These are phyloP conservation scores for Pelargonium citronellum DNA, from an alignment of 441 rosid species.

Conservation along the genomic window DNA sequence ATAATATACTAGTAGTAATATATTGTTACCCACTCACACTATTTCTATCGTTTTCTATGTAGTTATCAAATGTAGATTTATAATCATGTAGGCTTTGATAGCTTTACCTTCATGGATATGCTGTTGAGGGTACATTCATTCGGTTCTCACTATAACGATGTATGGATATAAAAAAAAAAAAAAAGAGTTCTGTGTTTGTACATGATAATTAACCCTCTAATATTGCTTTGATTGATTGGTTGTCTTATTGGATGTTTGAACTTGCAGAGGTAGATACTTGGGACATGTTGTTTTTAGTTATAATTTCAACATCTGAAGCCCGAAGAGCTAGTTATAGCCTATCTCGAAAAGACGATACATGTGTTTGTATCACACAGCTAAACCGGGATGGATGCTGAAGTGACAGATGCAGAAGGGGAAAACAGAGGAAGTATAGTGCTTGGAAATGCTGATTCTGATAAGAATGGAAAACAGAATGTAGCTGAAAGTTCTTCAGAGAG, in stretches of 20 bases:
- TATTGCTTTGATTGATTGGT: too few relatives aligned
- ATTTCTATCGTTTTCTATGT: too few relatives aligned
- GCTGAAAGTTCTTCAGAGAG: conserved; percentile 24
- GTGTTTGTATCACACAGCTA: conserved; percentile 12
- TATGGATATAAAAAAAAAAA: too few relatives aligned
- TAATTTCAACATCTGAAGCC: conserved; percentile 1
- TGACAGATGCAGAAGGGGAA: conserved; percentile 27
- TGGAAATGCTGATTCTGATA: conserved; percentile 18
- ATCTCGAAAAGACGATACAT: not conserved
- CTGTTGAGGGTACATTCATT: too few relatives aligned
- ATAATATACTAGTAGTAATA: too few relatives aligned
- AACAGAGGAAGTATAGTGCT: conserved; percentile 18
- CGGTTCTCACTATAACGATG: too few relatives aligned
- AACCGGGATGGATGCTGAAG: conserved; percentile 37
- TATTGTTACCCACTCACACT: too few relatives aligned
- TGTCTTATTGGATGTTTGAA: not conserved
- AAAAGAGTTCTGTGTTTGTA: too few relatives aligned
- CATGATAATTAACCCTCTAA: too few relatives aligned
- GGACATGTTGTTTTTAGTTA: conserved; percentile 2
- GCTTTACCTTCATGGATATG: too few relatives aligned
- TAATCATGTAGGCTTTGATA: too few relatives aligned
- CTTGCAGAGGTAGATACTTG: conserved; percentile 2
- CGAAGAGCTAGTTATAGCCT: conserved; percentile 21
- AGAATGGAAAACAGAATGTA: conserved; percentile 26
- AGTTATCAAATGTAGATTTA: too few relatives aligned